Conservation (phyloP, 1,284 basidiomycete genomes). For the Cryptococcus maquisensis region DNA sequence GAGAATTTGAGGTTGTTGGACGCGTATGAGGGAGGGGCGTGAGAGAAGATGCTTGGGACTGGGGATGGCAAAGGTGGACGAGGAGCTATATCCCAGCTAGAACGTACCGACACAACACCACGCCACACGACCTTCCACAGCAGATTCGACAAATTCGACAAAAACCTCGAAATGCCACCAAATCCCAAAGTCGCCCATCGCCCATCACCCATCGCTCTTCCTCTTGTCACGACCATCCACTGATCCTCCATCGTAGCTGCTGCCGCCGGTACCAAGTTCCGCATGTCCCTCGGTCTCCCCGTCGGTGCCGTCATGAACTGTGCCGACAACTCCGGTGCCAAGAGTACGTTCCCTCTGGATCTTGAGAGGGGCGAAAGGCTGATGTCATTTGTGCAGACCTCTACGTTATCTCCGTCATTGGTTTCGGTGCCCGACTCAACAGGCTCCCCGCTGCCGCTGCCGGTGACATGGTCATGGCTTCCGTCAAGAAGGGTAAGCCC, state of each 20-base stretch:
- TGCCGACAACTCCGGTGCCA: conserved; percentile 99
- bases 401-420: conserved; percentile 54
- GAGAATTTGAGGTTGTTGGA: neutral
- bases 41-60: neutral
- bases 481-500: conserved; percentile 99
- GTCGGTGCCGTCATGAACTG: conserved; percentile 99
- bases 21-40: neutral
- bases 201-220: neutral
- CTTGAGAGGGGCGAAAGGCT: neutral
- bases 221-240: neutral
- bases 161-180: neutral
- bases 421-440: conserved; percentile 94
- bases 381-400: conserved; percentile 29
- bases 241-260: conserved; percentile 33
- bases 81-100: neutral
- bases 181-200: neutral
- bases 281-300: conserved; percentile 90
- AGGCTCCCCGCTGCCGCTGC: conserved; percentile 96
- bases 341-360: conserved; percentile 55
- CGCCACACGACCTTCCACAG: neutral
- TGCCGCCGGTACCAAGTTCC: conserved; percentile 88
- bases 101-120: neutral
- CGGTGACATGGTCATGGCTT: conserved; percentile 98
- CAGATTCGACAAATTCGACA: neutral
- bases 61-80: neutral